Base-by-base conservation (phyloP, 345 rosid genomes). In the rapeseed (Brassica napus) region DNA sequence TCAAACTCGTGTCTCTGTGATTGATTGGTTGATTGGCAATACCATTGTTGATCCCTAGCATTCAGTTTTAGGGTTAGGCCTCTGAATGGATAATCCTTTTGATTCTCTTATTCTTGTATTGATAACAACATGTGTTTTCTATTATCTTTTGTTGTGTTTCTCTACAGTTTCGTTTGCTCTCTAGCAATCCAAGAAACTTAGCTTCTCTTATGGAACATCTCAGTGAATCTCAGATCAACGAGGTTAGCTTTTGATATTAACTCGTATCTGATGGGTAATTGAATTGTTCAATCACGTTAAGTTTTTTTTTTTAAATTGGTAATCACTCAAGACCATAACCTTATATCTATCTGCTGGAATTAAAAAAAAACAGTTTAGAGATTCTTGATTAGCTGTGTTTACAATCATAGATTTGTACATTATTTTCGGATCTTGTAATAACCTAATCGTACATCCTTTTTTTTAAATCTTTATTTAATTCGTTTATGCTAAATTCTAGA, bases 221-320 rank as follows among this genome's bases (percentile, higher is more conserved):
- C 26, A 62, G 6, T 60, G 75, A 84, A 74, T 84, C 89, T 80
- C 81, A 80, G 62, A 68, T 49, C 76, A 87, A 83, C 73, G 94
- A 89, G 98, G 97, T 91, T 72, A 67, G 87, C 14, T 83, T 82
- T 74, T 74, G 62, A 7, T 52, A 31, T 60, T 47, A 14, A 72
- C 9, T 31, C 55, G 14, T 57, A 15, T 70, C n/a, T 77, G 42
- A 54, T 39, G 3, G 71, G 44, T 44, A 68, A 26, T 68, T 28
- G 60, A 23, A 24, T 18, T 18, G 21, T 18, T 18, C 21, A 18
- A 18, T 18, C 21, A 18, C 21, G 21, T 18, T 18, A 18, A 18
- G 21, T 18, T 18, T 18, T 18, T 18, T 18, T 18, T 18, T 18
- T 18, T 18, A 18, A 18, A 18, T 18, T 18, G 21, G 21, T 18